Base-by-base conservation (phyloP, 2,329 filamentous ascomycete genomes). In the Myrmaecium sp. region DNA sequence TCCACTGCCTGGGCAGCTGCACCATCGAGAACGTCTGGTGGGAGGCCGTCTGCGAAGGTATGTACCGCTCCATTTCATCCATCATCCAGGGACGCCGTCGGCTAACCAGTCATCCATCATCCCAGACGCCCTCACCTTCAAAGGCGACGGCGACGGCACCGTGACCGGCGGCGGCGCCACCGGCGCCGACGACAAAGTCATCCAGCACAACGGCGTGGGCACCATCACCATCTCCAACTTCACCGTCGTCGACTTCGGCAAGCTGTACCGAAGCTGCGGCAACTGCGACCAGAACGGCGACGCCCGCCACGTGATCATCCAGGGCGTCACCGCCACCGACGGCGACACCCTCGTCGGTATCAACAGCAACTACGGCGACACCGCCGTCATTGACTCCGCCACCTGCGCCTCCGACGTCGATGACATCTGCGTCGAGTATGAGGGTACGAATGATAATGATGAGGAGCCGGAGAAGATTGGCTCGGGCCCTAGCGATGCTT, bases 341-440 rank as follows among this genome's bases (percentile, higher is more conserved):
- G 44, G 49, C 30, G 60, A 60, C 31, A 40, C 49, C 27, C 48
- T 60, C 17, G 56, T 51, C 34, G 58, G 60, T 25, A 62, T 64
- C 44, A 64, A 64, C 50, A 50, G 49, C 31, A 66, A 64, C 53
- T 64, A 57, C 35, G 59, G 58, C 18, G 57, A 62, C 35, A 58
- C 52, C 1, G 54, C 54, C 25, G 51, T 41, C 34, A 43, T 49
- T 30, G 18, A 20, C 18, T n/a, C 29, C 33, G 29, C 24, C 17
- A 24, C 29, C 6, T 30, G 29, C 36, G 45, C 41, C 23, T 44
- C 43, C 13, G 36, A 36, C 12, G 46, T 54, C 26, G 35, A 33
- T 14, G 40, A 43, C n/a, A 46, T 52, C 30, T 54, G 51, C 33
- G 33, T 36, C 11, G 43, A 47, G 31, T 53, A 46, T 37, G 34